These are phyloP conservation scores for Tolypocladium nubicola DNA, from an alignment of 2,329 filamentous ascomycete genomes.

Conservation along the genomic window DNA sequence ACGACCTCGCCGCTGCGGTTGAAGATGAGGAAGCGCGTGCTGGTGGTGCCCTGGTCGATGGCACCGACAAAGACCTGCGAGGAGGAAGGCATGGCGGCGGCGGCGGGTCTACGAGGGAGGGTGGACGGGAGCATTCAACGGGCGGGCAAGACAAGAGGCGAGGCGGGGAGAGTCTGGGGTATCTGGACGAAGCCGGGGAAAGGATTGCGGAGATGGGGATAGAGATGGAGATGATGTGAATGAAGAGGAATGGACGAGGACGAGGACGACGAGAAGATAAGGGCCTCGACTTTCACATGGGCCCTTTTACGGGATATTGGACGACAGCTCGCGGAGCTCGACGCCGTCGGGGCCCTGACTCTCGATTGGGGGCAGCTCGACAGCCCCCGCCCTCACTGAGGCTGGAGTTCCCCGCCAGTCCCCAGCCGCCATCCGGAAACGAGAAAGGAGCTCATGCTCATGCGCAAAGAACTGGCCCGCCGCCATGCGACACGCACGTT, in stretches of 20 bases:
- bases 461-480: background rate
- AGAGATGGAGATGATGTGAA: background rate
- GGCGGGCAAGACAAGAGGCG: background rate
- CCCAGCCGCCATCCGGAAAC: background rate
- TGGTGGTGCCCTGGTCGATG: conserved; percentile 74
- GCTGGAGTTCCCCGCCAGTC: background rate
- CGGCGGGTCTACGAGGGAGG: conserved; percentile 8
- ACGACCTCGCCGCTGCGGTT: conserved; percentile 59
- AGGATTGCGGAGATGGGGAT: background rate
- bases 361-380: background rate
- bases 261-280: background rate
- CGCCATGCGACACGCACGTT: background rate
- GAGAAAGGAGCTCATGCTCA: too few relatives aligned
- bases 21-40: conserved; percentile 69
- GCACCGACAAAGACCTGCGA: conserved; percentile 52
- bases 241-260: background rate
- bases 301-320: background rate
- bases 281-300: background rate
- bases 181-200: background rate
- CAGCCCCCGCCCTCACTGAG: background rate
- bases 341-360: background rate
- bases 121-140: conserved; percentile 14
- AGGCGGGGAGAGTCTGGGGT: background rate
- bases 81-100: conserved; percentile 19
- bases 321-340: background rate